Evolutionary conservation across 2,329 filamentous ascomycete genomes (phyloP).

Genomic region (Magnaporthiopsis poae): DNA sequence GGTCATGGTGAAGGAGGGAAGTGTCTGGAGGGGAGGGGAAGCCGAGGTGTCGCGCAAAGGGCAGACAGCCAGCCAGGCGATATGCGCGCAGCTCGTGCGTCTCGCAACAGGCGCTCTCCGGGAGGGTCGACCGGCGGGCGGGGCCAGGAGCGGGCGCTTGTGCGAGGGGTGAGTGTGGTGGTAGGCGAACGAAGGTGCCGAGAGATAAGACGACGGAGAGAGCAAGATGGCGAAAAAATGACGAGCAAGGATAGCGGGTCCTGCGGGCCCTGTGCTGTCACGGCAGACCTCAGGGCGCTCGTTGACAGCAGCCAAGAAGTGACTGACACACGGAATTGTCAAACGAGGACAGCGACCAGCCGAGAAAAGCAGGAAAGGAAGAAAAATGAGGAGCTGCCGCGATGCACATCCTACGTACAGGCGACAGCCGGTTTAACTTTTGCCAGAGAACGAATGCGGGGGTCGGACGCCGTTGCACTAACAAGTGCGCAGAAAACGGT

Average conservation of each 20-base stretch:
- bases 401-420: not conserved
- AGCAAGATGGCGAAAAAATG: not conserved
- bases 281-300: not conserved
- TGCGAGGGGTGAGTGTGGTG: not conserved
- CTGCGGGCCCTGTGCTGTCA: not conserved
- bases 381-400: not conserved
- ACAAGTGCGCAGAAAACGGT: not conserved
- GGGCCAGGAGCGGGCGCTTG: not conserved
- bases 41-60: not conserved
- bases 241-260: not conserved
- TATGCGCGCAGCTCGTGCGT: not conserved
- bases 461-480: not conserved
- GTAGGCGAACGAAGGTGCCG: not conserved
- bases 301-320: not conserved
- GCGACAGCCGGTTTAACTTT: too few relatives aligned
- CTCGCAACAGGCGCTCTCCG: not conserved
- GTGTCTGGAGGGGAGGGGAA: not conserved
- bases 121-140: not conserved
- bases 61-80: not conserved
- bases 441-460: too few relatives aligned
- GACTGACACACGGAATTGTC: not conserved
- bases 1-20: not conserved
- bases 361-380: not conserved
- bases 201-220: not conserved
- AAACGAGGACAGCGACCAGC: not conserved